Evolutionary conservation across 495 filamentous ascomycete species (phyloP).

Genomic region (Rostrohypoxylon terebratum): DNA sequence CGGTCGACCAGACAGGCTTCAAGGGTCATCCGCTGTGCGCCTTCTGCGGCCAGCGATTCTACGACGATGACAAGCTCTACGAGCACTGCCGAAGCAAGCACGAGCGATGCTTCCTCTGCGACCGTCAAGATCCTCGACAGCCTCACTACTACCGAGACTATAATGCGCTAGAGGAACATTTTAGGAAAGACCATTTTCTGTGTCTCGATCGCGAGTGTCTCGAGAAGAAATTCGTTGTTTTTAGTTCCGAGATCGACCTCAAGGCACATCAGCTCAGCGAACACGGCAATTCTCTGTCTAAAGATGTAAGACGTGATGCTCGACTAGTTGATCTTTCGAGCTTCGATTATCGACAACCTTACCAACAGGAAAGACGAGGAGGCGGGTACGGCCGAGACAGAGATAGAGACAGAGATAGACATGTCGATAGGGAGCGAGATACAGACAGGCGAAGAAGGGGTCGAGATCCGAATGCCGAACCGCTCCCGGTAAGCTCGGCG

Average conservation of each 20-base stretch:
- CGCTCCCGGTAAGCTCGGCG: slow-evolving; percentile 79
- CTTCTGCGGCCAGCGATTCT: slow-evolving; percentile 92
- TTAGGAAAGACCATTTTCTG: slow-evolving; percentile 85
- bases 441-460: slow-evolving; percentile 60
- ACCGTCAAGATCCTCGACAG: slow-evolving; percentile 73
- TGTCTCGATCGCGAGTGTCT: slow-evolving; percentile 87
- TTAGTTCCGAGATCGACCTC: slow-evolving; percentile 91
- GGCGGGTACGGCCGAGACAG: slow-evolving; percentile 55
- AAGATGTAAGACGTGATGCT: slow-evolving; percentile 86
- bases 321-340: slow-evolving; percentile 85
- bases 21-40: slow-evolving; percentile 94
- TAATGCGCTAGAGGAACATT: slow-evolving; percentile 83
- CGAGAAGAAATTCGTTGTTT: slow-evolving; percentile 99
- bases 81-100: slow-evolving; percentile 91
- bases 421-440: slow-evolving; percentile 59
- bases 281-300: slow-evolving; percentile 81
- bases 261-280: slow-evolving; percentile 85
- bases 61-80: slow-evolving; percentile 95
- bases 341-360: slow-evolving; percentile 81
- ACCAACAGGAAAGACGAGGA: slow-evolving; percentile 70
- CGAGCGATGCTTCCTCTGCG: slow-evolving; percentile 95
- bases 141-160: slow-evolving; percentile 93
- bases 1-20: slow-evolving; percentile 93
- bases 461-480: slow-evolving; percentile 76
- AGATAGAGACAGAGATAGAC: slow-evolving; percentile 48